These are phyloP conservation scores for Solanum infundibuliforme DNA, from an alignment of 257 asterid genomes.

Conservation along the genomic window DNA sequence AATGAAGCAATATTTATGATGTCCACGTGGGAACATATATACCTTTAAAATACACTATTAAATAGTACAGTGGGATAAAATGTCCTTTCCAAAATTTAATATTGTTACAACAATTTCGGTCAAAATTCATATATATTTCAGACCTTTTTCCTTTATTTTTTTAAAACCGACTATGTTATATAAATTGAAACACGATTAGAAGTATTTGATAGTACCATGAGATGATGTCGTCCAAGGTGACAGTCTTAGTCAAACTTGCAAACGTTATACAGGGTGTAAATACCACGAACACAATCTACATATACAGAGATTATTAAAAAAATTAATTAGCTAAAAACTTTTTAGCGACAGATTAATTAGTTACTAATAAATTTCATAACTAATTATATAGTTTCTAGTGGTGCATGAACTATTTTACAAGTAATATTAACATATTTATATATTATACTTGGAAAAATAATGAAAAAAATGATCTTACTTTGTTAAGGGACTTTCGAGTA, in stretches of 20 bases:
- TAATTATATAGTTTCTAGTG: not conserved
- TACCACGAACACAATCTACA: conserved; percentile 55
- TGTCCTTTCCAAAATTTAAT: too few species aligned
- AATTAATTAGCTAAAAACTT: too few species aligned
- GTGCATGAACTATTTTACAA: not conserved
- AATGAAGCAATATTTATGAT: too few species aligned
- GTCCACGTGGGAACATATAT: too few species aligned
- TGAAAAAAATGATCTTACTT: conserved; percentile 11
- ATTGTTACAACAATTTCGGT: too few species aligned
- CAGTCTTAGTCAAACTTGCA: conserved; percentile 56
- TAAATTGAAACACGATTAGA: not conserved
- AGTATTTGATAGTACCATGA: conserved; percentile 31
- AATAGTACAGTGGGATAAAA: too few species aligned
- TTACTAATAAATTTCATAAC: not conserved
- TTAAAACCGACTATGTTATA: too few species aligned
- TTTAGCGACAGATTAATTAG: not conserved
- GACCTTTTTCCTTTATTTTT: too few species aligned
- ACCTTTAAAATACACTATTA: too few species aligned
- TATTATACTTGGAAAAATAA: not conserved
- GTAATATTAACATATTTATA: not conserved
- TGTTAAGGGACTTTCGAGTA: conserved; percentile 49
- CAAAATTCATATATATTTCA: too few species aligned
- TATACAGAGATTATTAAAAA: not conserved
- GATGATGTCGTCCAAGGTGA: conserved; percentile 48
- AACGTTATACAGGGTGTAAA: conserved; percentile 64